Evolutionary conservation across 805 yeast species (phyloP).

Genomic region (Starmerella riodocensis): DNA sequence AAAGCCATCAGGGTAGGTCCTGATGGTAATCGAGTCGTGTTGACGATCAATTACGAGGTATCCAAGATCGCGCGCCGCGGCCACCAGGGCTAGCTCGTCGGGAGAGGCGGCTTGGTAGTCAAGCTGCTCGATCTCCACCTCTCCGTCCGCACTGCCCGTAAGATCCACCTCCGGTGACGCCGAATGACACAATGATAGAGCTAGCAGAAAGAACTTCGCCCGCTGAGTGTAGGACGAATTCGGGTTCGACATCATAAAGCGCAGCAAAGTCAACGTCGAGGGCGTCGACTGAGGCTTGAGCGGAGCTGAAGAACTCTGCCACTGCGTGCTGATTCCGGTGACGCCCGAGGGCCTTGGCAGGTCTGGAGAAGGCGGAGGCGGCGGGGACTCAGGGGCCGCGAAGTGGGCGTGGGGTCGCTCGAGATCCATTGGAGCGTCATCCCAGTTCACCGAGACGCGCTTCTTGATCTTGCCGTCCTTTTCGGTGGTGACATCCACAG

Average conservation of each 20-base stretch:
- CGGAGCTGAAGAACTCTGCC: slow-evolving; percentile 42
- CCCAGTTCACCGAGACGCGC: no score
- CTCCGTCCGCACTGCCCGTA: slow-evolving; percentile 21
- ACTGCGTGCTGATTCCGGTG: slow-evolving; percentile 17
- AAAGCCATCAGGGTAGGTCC: slow-evolving; percentile 75
- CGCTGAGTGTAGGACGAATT: slow-evolving; percentile 51
- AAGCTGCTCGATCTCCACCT: slow-evolving; percentile 42
- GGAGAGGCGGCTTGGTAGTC: slow-evolving; percentile 92
- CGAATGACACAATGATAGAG: slow-evolving; percentile 78
- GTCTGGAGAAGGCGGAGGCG: neutral
- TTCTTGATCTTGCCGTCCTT: no score
- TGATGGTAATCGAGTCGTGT: slow-evolving; percentile 45
- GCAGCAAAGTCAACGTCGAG: slow-evolving; percentile 53
- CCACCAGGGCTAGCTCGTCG: slow-evolving; percentile 84
- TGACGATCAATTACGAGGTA: slow-evolving; percentile 65
- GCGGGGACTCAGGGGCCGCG: no score
- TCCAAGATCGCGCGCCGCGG: slow-evolving; percentile 93
- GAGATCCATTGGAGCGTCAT: no score
- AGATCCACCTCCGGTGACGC: slow-evolving; percentile 58
- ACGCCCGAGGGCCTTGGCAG: slow-evolving; percentile 8
- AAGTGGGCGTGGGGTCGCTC: no score
- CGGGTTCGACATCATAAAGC: slow-evolving; percentile 61
- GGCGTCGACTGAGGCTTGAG: slow-evolving; percentile 31
- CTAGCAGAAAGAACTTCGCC: slow-evolving; percentile 65
- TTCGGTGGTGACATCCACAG: no score